Evolutionary conservation across 768 basidiomycete genomes (phyloP).

Genomic region (Cantharellus cinnabarinus): DNA sequence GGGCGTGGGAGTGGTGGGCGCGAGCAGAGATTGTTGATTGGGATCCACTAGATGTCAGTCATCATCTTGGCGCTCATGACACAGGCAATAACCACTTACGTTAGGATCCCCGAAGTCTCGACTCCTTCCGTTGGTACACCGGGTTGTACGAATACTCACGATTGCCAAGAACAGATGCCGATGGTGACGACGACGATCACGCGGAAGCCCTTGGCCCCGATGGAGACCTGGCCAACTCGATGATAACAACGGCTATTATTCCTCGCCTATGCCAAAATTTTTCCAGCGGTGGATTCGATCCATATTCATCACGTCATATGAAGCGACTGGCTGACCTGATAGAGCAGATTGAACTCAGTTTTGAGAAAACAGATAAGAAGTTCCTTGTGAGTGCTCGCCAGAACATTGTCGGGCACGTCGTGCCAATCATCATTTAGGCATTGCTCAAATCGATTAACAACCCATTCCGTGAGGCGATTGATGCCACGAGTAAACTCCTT

Average conservation of each 20-base stretch:
- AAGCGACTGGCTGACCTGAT: slow-evolving; percentile 46
- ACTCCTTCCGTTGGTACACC: slow-evolving; percentile 70
- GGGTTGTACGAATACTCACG: slow-evolving; percentile 61
- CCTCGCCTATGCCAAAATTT: slow-evolving; percentile 54
- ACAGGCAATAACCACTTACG: background rate
- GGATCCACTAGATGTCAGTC: slow-evolving; percentile 62
- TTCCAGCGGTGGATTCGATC: slow-evolving; percentile 64
- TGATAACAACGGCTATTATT: slow-evolving; percentile 67
- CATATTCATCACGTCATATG: slow-evolving; percentile 48
- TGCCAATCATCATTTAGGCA: background rate
- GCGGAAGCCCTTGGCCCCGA: slow-evolving; percentile 37
- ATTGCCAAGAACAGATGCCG: slow-evolving; percentile 19
- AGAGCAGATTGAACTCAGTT: slow-evolving; percentile 61
- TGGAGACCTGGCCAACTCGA: slow-evolving; percentile 70
- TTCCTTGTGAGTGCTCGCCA: slow-evolving; percentile 19
- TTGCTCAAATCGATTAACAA: slow-evolving; percentile 19
- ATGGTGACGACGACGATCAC: slow-evolving; percentile 22
- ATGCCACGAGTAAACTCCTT: slow-evolving; percentile 11
- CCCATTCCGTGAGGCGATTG: slow-evolving; percentile 25
- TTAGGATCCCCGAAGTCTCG: slow-evolving; percentile 36
- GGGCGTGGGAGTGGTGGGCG: slow-evolving; percentile 92
- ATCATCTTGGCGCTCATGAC: background rate
- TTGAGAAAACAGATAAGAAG: slow-evolving; percentile 30
- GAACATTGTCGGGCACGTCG: background rate
- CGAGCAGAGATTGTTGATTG: slow-evolving; percentile 70